These are phyloP conservation scores for Candida taoyuanica DNA, from an alignment of 805 yeast genomes.

Conservation along the genomic window DNA sequence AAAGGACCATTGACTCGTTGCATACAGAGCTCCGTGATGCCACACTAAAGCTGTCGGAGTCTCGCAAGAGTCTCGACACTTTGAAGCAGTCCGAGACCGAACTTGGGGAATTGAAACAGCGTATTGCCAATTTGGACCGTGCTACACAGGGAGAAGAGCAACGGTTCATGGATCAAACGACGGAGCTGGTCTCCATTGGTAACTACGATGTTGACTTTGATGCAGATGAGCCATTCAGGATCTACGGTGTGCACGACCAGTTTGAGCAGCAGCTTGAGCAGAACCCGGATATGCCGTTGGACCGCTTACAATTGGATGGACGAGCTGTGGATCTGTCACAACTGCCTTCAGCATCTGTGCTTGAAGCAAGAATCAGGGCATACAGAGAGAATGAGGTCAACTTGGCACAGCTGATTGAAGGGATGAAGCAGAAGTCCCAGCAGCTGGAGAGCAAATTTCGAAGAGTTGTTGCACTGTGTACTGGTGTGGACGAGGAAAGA, in stretches of 20 bases:
- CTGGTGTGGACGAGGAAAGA: constrained; percentile 76
- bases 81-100: constrained; percentile 41
- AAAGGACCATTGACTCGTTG: constrained; percentile 44
- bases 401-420: constrained; percentile 47
- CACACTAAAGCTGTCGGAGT: constrained; percentile 44
- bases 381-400: constrained; percentile 64
- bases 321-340: constrained; percentile 24
- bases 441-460: constrained; percentile 74
- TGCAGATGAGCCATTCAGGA: constrained; percentile 89
- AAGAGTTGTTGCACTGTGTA: constrained; percentile 82
- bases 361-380: constrained; percentile 77
- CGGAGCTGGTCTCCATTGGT: constrained; percentile 35
- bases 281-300: constrained; percentile 27
- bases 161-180: constrained; percentile 42
- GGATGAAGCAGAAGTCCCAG: constrained; percentile 48
- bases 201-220: constrained; percentile 57
- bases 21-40: constrained; percentile 56
- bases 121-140: constrained; percentile 52
- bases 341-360: constrained; percentile 37
- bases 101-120: constrained; percentile 47
- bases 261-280: constrained; percentile 39
- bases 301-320: constrained; percentile 20
- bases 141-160: constrained; percentile 62
- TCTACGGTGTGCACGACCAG: constrained; percentile 53
- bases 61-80: constrained; percentile 46